Percentiles rank a stretch among this genome's conserved stretches.
phyloP scores from a whole-genome alignment of 2,329 filamentous ascomycete genomes.

The Penicillium oxalicum region DNA sequence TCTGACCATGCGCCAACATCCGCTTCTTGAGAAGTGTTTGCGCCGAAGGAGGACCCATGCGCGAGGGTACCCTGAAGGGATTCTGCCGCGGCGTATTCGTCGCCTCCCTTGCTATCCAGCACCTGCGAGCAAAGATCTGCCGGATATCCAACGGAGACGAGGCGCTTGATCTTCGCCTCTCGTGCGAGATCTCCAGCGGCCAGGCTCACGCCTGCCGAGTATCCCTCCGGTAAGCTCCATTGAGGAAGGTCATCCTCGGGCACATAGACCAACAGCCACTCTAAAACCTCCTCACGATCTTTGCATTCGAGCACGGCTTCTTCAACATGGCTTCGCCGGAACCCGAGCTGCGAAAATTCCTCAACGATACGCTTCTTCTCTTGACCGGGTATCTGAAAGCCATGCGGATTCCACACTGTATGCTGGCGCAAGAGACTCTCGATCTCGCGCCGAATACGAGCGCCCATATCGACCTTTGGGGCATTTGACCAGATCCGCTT shows the following conservation, averaged over 20 bases:
- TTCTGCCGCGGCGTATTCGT: conserved; percentile 74
- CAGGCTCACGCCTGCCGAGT: conserved; percentile 82
- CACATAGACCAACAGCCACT: conserved; percentile 95
- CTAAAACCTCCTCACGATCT: conserved; percentile 83
- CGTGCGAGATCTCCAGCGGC: conserved; percentile 73
- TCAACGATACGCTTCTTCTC: conserved; percentile 59
- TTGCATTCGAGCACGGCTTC: conserved; percentile 85
- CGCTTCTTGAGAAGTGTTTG: conserved; percentile 13
- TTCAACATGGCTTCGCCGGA: conserved; percentile 80
- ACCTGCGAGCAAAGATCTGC: conserved; percentile 74
- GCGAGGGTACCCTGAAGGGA: conserved; percentile 67
- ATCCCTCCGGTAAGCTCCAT: conserved; percentile 88
- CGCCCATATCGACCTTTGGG: conserved; percentile 90
- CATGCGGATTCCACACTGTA: conserved; percentile 81
- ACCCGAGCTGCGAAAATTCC: conserved; percentile 72
- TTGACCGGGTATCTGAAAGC: conserved; percentile 55
- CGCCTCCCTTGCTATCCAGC: conserved; percentile 61
- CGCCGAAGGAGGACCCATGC: conserved; percentile 33
- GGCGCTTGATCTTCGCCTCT: conserved; percentile 74
- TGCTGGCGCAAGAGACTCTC: conserved; percentile 73
- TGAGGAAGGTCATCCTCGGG: conserved; percentile 92
- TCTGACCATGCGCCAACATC: conserved; percentile 67
- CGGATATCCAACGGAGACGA: conserved; percentile 79
- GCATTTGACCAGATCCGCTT: conserved; percentile 75
- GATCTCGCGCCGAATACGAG: conserved; percentile 68